Evolutionary conservation across 2,329 filamentous ascomycete species (phyloP).

Genomic region (Fusarium verrucosum): DNA sequence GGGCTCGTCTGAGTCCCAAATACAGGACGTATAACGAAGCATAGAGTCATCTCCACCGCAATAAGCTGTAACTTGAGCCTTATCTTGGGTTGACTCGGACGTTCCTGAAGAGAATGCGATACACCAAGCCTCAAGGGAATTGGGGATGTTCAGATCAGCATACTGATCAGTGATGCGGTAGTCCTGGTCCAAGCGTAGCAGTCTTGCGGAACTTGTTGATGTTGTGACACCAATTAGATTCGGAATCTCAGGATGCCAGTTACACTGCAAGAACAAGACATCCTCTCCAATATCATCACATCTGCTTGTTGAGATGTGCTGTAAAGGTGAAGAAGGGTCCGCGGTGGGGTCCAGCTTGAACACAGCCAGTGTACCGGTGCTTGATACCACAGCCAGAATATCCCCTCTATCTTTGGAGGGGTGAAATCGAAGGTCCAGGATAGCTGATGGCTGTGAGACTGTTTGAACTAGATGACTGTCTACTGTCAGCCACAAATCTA

Average conservation of each 20-base stretch:
- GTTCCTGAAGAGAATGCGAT: constrained; percentile 64
- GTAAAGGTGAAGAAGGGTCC: constrained; percentile 48
- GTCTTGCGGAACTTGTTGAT: constrained; percentile 70
- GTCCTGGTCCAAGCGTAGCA: constrained; percentile 60
- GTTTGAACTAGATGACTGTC: constrained; percentile 66
- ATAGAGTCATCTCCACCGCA: constrained; percentile 81
- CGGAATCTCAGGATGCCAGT: constrained; percentile 70
- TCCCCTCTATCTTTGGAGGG: constrained; percentile 54
- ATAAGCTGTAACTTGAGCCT: constrained; percentile 58
- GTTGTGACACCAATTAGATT: constrained; percentile 74
- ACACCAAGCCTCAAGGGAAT: constrained; percentile 78
- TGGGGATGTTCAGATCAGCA: constrained; percentile 55
- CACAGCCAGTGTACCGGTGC: constrained; percentile 74
- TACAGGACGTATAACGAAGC: constrained; percentile 59
- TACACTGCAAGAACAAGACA: constrained; percentile 75
- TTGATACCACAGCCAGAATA: constrained; percentile 79
- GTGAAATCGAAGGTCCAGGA: constrained; percentile 88
- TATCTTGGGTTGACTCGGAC: constrained; percentile 14
- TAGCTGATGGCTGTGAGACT: constrained; percentile 71
- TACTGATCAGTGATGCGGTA: constrained; percentile 51
- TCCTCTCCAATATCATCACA: constrained; percentile 63
- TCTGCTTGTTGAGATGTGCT: constrained; percentile 56
- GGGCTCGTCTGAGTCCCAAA: constrained; percentile 24
- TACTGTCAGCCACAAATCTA: constrained; percentile 9
- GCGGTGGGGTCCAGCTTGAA: constrained; percentile 62